Conservation (phyloP, 768 basidiomycete genomes). For the Royoungia palumana region DNA sequence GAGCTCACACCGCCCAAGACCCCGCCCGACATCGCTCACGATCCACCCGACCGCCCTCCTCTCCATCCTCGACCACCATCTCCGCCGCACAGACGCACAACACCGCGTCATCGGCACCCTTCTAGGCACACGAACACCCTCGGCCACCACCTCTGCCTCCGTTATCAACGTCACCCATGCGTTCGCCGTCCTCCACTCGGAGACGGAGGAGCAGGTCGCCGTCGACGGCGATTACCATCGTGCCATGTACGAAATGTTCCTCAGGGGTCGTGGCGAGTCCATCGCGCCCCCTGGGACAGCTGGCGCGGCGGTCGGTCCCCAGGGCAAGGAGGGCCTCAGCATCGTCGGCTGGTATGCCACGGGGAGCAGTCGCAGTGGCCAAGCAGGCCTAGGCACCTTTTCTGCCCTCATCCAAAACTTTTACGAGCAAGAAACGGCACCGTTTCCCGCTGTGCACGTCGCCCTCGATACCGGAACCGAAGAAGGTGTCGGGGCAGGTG, state of each 20-base stretch:
- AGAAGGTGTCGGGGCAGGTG: constrained; percentile 59
- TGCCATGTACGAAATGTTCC: constrained; percentile 87
- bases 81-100: constrained; percentile 77
- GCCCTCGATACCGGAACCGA: constrained; percentile 84
- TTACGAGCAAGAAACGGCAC: constrained; percentile 88
- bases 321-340: constrained; percentile 61
- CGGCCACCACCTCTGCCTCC: constrained; percentile 28
- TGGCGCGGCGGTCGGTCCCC: constrained; percentile 17
- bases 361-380: constrained; percentile 54
- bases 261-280: constrained; percentile 53
- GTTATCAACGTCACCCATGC: constrained; percentile 73
- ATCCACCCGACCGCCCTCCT: constrained; percentile 92
- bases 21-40: constrained; percentile 68
- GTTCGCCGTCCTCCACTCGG: constrained; percentile 91
- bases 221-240: constrained; percentile 97
- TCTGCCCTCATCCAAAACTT: constrained; percentile 98
- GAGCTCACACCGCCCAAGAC: constrained; percentile 38
- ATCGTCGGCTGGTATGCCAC: constrained; percentile 94
- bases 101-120: constrained; percentile 94
- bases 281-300: constrained; percentile 10
- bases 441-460: constrained; percentile 87
- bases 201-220: constrained; percentile 89
- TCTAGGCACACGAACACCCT: constrained; percentile 68
- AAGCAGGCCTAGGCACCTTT: constrained; percentile 70
- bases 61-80: constrained; percentile 94